Conservation (phyloP, 306 rosid species). For the Sicyos baderoa region DNA sequence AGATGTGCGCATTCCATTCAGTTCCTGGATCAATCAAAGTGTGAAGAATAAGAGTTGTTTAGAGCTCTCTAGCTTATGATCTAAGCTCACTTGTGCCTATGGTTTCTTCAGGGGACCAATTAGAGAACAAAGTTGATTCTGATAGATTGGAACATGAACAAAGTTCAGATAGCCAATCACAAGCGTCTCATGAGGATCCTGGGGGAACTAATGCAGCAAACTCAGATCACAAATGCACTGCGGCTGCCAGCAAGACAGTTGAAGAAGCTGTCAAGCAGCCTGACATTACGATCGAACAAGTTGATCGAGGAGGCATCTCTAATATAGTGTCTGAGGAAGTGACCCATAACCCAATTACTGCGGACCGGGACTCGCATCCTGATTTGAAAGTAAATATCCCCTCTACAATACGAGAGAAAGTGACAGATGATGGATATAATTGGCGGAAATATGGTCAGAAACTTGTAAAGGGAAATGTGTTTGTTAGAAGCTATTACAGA, state of each 20-base stretch:
- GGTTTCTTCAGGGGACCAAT: constrained; percentile 55
- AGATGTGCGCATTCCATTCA: constrained; percentile 13
- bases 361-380: constrained; percentile 24
- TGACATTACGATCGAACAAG: constrained; percentile 31
- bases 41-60: constrained; percentile 2
- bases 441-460: constrained; percentile 98
- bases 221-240: constrained; percentile 27
- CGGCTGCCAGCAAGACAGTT: constrained; percentile 19
- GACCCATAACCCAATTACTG: constrained; percentile 32
- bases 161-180: constrained; percentile 30
- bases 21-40: constrained; percentile 15
- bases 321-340: constrained; percentile 32
- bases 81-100: constrained; percentile 37
- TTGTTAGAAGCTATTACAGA: constrained; percentile 72
- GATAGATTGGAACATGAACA: constrained; percentile 35
- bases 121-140: constrained; percentile 36
- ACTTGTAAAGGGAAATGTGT: constrained; percentile 64
- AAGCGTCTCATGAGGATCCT: constrained; percentile 29
- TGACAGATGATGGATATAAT: constrained; percentile 74
- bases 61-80: constrained; percentile 23
- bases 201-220: constrained; percentile 23
- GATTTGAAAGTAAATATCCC: constrained; percentile 38
- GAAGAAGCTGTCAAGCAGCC: constrained; percentile 30
- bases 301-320: constrained; percentile 37
- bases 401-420: constrained; percentile 51